Percentiles rank a stretch among this genome's conserved stretches.
Conservation (phyloP, 2,329 filamentous ascomycete species). For the Knoxdaviesia capensis region DNA sequence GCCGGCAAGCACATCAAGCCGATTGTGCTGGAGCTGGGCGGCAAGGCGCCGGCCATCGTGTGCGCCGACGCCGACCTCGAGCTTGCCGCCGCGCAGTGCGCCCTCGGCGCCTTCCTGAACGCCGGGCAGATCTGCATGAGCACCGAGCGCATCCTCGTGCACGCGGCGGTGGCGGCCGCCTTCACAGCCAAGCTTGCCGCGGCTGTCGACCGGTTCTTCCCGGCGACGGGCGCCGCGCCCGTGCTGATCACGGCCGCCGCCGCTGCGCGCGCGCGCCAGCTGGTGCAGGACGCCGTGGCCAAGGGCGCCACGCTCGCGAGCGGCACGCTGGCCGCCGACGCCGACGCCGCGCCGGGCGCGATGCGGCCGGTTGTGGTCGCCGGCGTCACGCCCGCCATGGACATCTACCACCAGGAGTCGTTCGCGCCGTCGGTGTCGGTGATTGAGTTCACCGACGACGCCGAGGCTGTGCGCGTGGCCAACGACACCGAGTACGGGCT, state of each 20-base stretch:
- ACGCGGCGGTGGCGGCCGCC: constrained; percentile 21
- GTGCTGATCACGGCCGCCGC: constrained; percentile 51
- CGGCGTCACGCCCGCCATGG: constrained; percentile 43
- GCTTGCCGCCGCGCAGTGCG: constrained; percentile 46
- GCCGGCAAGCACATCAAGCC: constrained; percentile 64
- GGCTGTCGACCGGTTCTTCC: constrained; percentile 20
- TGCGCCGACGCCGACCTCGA: constrained; percentile 63
- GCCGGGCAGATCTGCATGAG: constrained; percentile 72
- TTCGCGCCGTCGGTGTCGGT: constrained; percentile 60
- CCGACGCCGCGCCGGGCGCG: constrained; percentile 12
- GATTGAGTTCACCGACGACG: constrained; percentile 43
- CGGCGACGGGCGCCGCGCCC: constrained; percentile 40
- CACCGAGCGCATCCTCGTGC: constrained; percentile 52
- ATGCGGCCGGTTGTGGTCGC: constrained; percentile 49
- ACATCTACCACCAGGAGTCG: constrained; percentile 53
- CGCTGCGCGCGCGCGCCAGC: constrained; percentile 41
- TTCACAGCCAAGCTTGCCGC: constrained; percentile 24
- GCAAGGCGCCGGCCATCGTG: constrained; percentile 62
- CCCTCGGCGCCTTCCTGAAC: constrained; percentile 51
- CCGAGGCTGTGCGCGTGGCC: constrained; percentile 51
- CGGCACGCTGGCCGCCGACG: constrained; percentile 15
- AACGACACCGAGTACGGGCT: constrained; percentile 74
- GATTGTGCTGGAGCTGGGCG: constrained; percentile 61
- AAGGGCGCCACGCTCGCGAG: constrained; percentile 40
- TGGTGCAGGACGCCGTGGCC: constrained; percentile 44